Evolutionary conservation across 2,329 filamentous ascomycete genomes (phyloP).

Genomic region (Aspergillus quadrilineatus): DNA sequence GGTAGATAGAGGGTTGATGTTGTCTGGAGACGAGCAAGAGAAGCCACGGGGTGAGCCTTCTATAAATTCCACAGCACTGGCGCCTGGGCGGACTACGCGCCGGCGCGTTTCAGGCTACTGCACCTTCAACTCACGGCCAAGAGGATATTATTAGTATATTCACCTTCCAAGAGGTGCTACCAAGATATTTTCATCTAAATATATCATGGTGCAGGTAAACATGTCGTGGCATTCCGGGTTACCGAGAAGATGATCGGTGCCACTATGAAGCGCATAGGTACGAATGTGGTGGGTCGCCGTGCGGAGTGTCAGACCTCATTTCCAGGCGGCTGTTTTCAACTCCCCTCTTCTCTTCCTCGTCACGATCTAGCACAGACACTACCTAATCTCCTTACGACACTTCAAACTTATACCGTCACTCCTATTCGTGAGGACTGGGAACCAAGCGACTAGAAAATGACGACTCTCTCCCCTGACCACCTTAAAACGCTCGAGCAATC

Average conservation of each 20-base stretch:
- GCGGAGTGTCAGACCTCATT: not conserved
- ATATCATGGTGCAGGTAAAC: not conserved
- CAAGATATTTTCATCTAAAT: not conserved
- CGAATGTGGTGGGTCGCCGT: not conserved
- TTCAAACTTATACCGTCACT: not conserved
- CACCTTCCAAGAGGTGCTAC: not conserved
- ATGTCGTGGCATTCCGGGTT: not conserved
- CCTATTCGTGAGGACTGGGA: not conserved
- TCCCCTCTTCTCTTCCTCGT: not conserved
- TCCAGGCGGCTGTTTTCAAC: not conserved
- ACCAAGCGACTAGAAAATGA: slow-evolving; percentile 27
- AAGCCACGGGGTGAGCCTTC: not conserved
- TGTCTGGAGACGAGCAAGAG: not conserved
- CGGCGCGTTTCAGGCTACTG: slow-evolving; percentile 6
- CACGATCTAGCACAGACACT: not conserved
- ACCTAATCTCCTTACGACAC: not conserved
- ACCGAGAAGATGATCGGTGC: not conserved
- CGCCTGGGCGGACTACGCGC: not conserved
- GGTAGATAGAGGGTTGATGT: not conserved
- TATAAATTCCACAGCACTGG: not conserved
- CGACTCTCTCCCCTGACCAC: slow-evolving; percentile 41
- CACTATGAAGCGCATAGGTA: not conserved
- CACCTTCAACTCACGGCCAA: not conserved
- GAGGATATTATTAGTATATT: slow-evolving; percentile 5
- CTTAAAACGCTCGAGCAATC: slow-evolving; percentile 68